phyloP scores from a whole-genome alignment of 2,329 filamentous ascomycete species.

The Fusarium metavorans region DNA sequence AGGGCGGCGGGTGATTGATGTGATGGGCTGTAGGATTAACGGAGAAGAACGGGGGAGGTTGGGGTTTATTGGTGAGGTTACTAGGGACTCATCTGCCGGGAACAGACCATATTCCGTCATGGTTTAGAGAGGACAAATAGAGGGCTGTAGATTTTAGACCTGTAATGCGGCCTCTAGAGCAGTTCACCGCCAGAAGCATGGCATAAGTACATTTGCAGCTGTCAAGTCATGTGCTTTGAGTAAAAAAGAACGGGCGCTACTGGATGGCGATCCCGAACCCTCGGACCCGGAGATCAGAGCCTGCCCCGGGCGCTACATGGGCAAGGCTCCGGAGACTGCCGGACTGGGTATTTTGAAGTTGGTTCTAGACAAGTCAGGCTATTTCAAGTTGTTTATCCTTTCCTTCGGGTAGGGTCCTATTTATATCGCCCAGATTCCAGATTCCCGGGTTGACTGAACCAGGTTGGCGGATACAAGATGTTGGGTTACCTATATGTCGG shows the following conservation, averaged over 20 bases:
- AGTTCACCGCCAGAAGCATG: neutral
- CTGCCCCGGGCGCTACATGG: neutral
- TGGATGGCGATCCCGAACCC: neutral
- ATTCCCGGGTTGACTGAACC: neutral
- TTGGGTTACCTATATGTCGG: neutral
- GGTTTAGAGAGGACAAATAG: neutral
- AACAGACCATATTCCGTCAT: conserved; percentile 4
- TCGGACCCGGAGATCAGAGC: neutral
- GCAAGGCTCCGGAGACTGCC: neutral
- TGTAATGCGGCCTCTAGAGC: neutral
- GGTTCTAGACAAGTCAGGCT: neutral
- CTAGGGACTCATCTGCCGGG: neutral
- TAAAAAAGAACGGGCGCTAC: neutral
- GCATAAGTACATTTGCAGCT: conserved; percentile 1
- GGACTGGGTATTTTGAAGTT: neutral
- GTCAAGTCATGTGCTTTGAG: neutral
- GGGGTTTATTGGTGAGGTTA: neutral
- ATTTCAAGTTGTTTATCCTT: neutral
- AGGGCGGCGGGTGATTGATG: neutral
- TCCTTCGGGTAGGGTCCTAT: neutral
- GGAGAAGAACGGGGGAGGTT: neutral
- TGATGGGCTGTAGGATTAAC: neutral
- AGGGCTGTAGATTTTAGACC: neutral
- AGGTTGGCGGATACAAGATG: neutral
- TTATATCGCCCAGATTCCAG: neutral